Percentiles rank a stretch among this genome's conserved stretches.
Conservation (phyloP, 2,329 filamentous ascomycete genomes). For the Didymella exigua region DNA sequence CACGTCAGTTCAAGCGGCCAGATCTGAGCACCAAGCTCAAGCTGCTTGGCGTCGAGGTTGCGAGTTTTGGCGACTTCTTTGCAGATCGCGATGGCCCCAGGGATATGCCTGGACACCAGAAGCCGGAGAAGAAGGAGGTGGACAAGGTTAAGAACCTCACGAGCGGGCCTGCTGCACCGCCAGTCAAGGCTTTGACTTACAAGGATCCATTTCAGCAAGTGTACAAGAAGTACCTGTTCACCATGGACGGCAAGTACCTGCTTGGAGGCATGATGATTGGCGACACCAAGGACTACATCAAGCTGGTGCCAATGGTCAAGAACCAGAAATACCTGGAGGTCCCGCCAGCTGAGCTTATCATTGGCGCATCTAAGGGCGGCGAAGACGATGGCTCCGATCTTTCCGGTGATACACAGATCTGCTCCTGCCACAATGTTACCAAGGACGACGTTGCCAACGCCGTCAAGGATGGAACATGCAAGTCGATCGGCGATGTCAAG, state of each 20-base stretch:
- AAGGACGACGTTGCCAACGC: constrained; percentile 77
- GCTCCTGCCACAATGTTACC: constrained; percentile 89
- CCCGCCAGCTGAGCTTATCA: constrained; percentile 80
- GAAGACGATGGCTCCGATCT: constrained; percentile 76
- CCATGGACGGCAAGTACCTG: constrained; percentile 84
- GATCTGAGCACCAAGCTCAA: constrained; percentile 93
- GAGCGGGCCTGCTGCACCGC: constrained; percentile 60
- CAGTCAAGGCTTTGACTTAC: constrained; percentile 84
- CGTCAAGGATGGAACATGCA: constrained; percentile 80
- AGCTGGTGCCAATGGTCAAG: constrained; percentile 85
- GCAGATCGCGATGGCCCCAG: constrained; percentile 84
- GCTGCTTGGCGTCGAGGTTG: constrained; percentile 86
- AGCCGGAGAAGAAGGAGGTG: constrained; percentile 53
- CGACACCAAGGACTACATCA: constrained; percentile 88
- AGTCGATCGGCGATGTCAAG: constrained; percentile 81
- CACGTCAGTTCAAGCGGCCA: constrained; percentile 75
- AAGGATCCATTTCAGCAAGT: constrained; percentile 86
- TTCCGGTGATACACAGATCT: constrained; percentile 84
- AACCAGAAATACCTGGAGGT: constrained; percentile 78
- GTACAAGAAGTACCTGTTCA: constrained; percentile 95
- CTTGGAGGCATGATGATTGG: constrained; percentile 98
- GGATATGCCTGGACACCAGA: constrained; percentile 66
- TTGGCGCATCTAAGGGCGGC: constrained; percentile 75
- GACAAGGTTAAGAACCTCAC: constrained; percentile 60
- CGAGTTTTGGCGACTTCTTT: constrained; percentile 93